Evolutionary conservation across 352 stramenopile genomes (phyloP).

Genomic region (Pythium sukuiense): DNA sequence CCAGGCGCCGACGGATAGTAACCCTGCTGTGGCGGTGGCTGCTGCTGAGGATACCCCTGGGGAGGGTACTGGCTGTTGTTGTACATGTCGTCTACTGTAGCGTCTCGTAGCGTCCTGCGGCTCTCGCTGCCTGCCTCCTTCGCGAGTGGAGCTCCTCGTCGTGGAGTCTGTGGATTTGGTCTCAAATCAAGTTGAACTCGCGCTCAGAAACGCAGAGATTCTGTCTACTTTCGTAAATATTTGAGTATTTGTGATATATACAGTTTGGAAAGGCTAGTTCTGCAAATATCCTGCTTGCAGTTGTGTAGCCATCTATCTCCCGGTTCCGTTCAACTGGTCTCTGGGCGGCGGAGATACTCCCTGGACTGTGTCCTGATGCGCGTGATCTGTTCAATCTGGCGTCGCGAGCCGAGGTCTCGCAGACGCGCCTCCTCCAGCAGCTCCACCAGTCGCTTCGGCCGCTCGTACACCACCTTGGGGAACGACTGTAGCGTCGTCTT

Average conservation of each 20-base stretch:
- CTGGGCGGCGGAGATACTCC: neutral
- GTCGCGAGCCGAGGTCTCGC: neutral
- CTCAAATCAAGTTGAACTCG: constrained; percentile 1
- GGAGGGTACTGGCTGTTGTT: constrained; percentile 28
- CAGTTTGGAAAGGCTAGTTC: too few relatives aligned
- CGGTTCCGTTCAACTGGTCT: neutral
- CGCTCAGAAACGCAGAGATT: neutral
- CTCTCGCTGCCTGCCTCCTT: neutral
- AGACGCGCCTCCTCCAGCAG: neutral
- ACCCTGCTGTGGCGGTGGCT: neutral
- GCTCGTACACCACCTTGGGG: neutral
- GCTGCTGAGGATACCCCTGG: constrained; percentile 6
- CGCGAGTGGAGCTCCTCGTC: neutral
- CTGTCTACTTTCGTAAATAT: neutral
- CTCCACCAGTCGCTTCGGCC: neutral
- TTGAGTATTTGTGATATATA: neutral
- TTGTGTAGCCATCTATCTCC: constrained; percentile 16
- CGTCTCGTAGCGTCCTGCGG: neutral
- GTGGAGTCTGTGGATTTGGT: neutral
- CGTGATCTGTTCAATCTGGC: neutral
- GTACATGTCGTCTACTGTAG: constrained; percentile 17
- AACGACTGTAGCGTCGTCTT: neutral
- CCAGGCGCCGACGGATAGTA: constrained; percentile 13
- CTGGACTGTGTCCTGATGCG: neutral
- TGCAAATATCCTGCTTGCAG: too few relatives aligned